A percentile compares a stretch with the other conserved stretches of the same genome.
These are phyloP conservation scores for Lagenaria siceraria DNA, from an alignment of 306 rosid genomes.

Conservation along the genomic window DNA sequence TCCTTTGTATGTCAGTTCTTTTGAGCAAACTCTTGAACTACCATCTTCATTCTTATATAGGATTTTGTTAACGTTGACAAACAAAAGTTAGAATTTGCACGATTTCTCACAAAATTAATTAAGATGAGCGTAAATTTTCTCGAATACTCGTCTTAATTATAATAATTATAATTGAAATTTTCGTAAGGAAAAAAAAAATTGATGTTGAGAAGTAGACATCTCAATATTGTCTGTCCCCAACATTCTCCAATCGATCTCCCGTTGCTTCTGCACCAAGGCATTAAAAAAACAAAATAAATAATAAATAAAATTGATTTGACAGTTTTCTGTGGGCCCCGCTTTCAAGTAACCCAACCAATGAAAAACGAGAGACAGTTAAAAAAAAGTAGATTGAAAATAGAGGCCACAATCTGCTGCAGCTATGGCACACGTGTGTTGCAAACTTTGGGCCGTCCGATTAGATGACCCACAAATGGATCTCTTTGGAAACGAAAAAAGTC, in stretches of 20 bases:
- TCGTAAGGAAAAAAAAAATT: too few relatives aligned
- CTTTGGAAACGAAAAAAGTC: conserved; percentile 18
- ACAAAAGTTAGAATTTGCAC: accelerated
- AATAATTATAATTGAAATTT: too few relatives aligned
- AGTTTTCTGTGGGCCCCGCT: not conserved
- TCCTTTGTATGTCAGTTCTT: too few relatives aligned
- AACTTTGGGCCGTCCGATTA: not conserved
- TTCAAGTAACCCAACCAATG: not conserved
- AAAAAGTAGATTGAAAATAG: not conserved
- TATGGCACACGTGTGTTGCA: not conserved
- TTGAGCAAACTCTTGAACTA: too few relatives aligned
- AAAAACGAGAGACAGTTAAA: not conserved
- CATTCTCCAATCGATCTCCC: not conserved
- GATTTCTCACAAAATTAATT: too few relatives aligned
- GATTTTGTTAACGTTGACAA: too few relatives aligned
- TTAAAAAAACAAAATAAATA: not conserved
- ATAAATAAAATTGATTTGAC: not conserved
- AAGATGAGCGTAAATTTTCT: too few relatives aligned
- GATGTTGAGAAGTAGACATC: not conserved
- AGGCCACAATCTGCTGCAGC: not conserved
- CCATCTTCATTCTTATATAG: too few relatives aligned
- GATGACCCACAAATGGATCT: conserved; percentile 9
- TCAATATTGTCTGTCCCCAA: conserved; percentile 11
- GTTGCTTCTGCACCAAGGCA: not conserved
- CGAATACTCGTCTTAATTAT: too few relatives aligned